Evolutionary conservation across 257 asterid species (phyloP).

Genomic region (Penstemon barbatus): DNA sequence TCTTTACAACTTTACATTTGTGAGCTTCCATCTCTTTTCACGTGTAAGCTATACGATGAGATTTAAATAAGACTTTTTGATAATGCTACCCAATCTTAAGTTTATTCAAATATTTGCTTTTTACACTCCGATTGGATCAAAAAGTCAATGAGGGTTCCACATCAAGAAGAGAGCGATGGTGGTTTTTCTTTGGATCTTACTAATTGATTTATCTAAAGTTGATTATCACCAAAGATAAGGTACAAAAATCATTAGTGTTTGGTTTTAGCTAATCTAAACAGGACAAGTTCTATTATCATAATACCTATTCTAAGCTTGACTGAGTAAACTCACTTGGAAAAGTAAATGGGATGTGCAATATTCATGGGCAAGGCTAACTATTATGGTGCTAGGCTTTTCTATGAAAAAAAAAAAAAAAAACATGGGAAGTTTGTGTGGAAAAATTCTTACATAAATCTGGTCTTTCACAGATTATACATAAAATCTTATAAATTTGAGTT

Average conservation of each 20-base stretch:
- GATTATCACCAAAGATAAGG: neutral
- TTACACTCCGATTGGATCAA: conserved; percentile 28
- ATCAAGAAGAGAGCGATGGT: conserved; percentile 19
- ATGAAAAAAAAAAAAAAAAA: no score
- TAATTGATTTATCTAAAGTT: neutral
- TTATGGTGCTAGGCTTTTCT: no score
- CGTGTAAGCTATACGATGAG: conserved; percentile 25
- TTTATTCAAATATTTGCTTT: conserved; percentile 22
- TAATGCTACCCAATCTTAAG: conserved; percentile 13
- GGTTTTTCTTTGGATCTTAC: conserved; percentile 29
- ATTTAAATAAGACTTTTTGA: conserved; percentile 19
- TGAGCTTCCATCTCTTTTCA: conserved; percentile 27
- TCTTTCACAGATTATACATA: no score
- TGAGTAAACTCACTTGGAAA: no score
- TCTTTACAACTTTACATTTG: conserved; percentile 24
- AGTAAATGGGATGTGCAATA: no score
- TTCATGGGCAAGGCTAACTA: no score
- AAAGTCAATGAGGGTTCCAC: conserved; percentile 33
- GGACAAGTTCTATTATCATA: no score
- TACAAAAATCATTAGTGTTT: conserved; percentile 15
- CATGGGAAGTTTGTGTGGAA: no score
- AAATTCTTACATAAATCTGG: no score
- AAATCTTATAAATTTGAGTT: no score
- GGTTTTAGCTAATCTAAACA: conserved; percentile 2
- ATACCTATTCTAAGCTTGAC: no score